Evolutionary conservation across 352 stramenopile genomes (phyloP).

Genomic region (Phytophthora citricola): DNA sequence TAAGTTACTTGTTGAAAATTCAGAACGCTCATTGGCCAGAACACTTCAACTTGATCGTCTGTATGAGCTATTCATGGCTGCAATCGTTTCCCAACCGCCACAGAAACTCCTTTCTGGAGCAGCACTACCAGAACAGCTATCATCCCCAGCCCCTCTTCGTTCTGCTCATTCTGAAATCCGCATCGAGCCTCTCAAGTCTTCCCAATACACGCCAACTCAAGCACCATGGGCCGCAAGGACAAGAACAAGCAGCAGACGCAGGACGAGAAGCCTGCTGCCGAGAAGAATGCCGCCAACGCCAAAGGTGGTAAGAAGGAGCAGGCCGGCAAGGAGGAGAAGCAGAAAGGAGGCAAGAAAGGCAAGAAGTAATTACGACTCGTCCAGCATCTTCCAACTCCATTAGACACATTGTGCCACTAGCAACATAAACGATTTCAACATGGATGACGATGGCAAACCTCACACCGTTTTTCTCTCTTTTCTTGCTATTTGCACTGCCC

Average conservation of each 20-base stretch:
- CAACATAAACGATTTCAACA: too few relatives aligned
- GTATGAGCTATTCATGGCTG: too few relatives aligned
- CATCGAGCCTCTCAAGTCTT: constrained; percentile 18
- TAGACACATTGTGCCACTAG: too few relatives aligned
- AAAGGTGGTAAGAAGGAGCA: constrained; percentile 32
- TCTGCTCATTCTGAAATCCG: constrained; percentile 20
- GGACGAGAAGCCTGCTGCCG: constrained; percentile 16
- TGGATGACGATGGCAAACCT: background rate
- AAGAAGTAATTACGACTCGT: constrained; percentile 10
- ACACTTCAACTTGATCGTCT: too few relatives aligned
- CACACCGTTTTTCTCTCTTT: background rate
- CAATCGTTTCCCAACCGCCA: too few relatives aligned
- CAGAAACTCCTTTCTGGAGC: background rate
- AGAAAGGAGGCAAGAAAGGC: constrained; percentile 24
- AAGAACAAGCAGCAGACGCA: constrained; percentile 30
- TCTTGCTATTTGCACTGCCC: too few relatives aligned
- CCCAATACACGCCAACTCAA: too few relatives aligned
- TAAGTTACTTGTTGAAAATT: too few relatives aligned
- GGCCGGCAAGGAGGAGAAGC: constrained; percentile 12
- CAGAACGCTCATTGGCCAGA: too few relatives aligned
- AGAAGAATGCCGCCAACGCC: constrained; percentile 29
- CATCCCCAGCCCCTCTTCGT: background rate
- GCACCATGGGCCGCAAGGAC: constrained; percentile 43
- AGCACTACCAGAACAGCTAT: background rate
- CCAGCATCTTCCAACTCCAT: too few relatives aligned